Evolutionary conservation across 1,284 basidiomycete species (phyloP).

Genomic region (Leccinum ambiguum): DNA sequence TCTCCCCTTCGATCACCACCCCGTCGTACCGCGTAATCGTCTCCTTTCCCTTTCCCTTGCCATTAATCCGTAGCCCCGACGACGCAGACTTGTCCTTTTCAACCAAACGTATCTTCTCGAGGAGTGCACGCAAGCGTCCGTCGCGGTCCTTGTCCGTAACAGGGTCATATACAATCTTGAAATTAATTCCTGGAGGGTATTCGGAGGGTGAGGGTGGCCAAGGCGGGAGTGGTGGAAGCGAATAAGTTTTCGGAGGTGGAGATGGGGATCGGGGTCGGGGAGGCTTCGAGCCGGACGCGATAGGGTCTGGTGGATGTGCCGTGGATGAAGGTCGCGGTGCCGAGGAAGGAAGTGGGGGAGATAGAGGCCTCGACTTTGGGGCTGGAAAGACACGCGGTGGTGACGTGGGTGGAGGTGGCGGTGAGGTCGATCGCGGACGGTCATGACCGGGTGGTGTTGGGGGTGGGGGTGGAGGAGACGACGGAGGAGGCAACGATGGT

Average conservation of each 20-base stretch:
- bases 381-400: conserved; percentile 10
- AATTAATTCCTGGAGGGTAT: conserved; percentile 49
- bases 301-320: conserved; percentile 28
- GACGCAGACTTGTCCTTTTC: conserved; percentile 32
- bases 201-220: conserved; percentile 47
- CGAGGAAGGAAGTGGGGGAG: conserved; percentile 28
- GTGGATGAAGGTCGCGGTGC: conserved; percentile 21
- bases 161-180: conserved; percentile 66
- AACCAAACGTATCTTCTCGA: conserved; percentile 50
- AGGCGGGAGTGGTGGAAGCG: conserved; percentile 39
- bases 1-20: conserved; percentile 50
- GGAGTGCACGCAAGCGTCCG: conserved; percentile 45
- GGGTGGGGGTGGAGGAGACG: conserved; percentile 19
- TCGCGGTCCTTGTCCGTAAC: conserved; percentile 47
- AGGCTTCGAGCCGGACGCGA: conserved; percentile 31
- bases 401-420: conserved; percentile 29
- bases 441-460: conserved; percentile 13
- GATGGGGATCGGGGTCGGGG: conserved; percentile 12
- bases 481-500: conserved; percentile 21
- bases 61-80: conserved; percentile 48
- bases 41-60: conserved; percentile 65
- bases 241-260: conserved; percentile 32
- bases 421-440: conserved; percentile 27
- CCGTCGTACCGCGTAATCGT: conserved; percentile 56
- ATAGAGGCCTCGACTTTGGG: conserved; percentile 16